These are phyloP conservation scores for Pelargonium fulgidum DNA, from an alignment of 441 rosid species.

Conservation along the genomic window DNA sequence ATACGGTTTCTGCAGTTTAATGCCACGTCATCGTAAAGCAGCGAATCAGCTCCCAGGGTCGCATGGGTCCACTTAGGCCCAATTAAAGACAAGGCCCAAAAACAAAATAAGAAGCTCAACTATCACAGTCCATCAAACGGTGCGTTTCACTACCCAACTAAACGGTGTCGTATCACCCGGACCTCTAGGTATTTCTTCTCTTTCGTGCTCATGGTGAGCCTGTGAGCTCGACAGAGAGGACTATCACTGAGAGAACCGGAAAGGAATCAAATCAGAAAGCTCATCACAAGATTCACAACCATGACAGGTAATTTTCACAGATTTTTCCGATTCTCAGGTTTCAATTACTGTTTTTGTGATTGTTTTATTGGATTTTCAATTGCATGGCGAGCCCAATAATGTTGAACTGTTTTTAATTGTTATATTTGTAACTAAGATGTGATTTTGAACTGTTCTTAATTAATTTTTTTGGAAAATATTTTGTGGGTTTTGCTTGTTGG, in stretches of 20 bases:
- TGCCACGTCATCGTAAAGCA: too few relatives aligned
- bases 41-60: too few relatives aligned
- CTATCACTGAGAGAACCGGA: background rate
- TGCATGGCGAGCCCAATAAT: background rate
- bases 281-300: background rate
- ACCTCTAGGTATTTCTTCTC: background rate
- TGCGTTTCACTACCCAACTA: background rate
- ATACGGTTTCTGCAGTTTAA: too few relatives aligned
- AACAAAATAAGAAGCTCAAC: too few relatives aligned
- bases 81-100: too few relatives aligned
- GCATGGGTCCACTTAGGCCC: too few relatives aligned
- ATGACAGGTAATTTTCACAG: background rate
- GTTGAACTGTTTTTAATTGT: background rate
- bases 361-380: background rate
- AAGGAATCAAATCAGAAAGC: slow-evolving; percentile 2
- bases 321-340: background rate
- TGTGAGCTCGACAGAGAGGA: slow-evolving; percentile 1
- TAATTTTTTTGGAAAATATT: background rate
- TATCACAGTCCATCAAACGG: background rate
- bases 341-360: background rate
- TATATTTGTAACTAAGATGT: slow-evolving; percentile 1
- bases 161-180: background rate
- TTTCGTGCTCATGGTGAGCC: background rate
- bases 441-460: background rate
- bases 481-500: background rate